Base-by-base conservation (phyloP, 1,284 basidiomycete species). In the Ceratobasidium sp. region DNA sequence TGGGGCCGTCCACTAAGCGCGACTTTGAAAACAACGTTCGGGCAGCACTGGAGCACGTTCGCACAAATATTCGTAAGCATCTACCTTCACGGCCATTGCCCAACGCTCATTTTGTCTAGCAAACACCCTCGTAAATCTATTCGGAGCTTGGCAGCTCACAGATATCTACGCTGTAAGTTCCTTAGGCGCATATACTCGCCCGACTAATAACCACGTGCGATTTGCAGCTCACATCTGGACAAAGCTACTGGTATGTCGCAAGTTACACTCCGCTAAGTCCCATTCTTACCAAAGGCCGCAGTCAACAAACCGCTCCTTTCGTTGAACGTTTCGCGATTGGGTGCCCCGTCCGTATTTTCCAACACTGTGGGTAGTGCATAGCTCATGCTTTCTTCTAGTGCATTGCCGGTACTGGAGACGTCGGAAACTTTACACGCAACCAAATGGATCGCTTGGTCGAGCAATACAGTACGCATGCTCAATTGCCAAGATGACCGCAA, bases 391-490 rank as follows among this genome's bases (percentile, higher is more conserved):
- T 32, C 9, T 40, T 6, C 3, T 43, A 69, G 67, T 70, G 68
- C 40, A 59, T 59, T 46, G 34, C 54, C 11, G 68, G 52, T 37
- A 34, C 4, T n/a, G 83, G 83, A 22, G 81, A 82, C 1, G 78
- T 81, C 15, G 84, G 84, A n/a, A 82, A 83, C 64, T 81, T 79
- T 49, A 83, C 82, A 2, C 80, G 84, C 13, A 32, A 51, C 13
- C 81, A 81, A 76, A 85, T 85, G 84, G 84, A 84, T 75, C 80
- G 80, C 1, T 79, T 84, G 7, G 81, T 81, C 5, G 80, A 82
- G 37, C 80, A 80, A 64, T 85, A 85, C 76, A 77, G 77, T 76
- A 57, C n/a, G 76, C 15, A 66, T 29, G 5, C 15, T n/a, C 22
- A 17, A 11, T 32, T n/a, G 49, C 19, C 37, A 0, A 22, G 46